Percentiles rank a stretch among this genome's conserved stretches.
phyloP scores from a whole-genome alignment of 2,329 filamentous ascomycete genomes.

The Colletotrichum euphorbiae region DNA sequence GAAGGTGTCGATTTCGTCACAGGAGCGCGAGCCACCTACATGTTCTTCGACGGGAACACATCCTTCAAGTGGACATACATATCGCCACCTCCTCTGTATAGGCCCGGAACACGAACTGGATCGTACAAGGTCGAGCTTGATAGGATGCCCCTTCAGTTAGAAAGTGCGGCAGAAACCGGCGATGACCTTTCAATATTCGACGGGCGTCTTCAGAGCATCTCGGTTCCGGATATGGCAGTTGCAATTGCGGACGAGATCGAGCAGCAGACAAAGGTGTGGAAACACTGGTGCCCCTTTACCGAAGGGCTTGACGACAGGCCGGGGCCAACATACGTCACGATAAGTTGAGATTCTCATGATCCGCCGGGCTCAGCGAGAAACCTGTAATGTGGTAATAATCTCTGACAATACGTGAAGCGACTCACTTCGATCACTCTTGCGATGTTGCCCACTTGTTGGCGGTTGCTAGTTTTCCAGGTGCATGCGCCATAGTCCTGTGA shows the following conservation, averaged over 20 bases:
- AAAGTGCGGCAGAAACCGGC: neutral
- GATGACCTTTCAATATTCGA: neutral
- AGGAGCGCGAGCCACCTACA: conserved; percentile 1
- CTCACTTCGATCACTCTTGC: no score
- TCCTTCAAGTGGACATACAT: conserved; percentile 22
- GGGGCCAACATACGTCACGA: conserved; percentile 10
- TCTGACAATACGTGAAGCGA: no score
- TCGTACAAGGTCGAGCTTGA: conserved; percentile 7
- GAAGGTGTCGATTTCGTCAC: conserved; percentile 17
- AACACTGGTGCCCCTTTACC: conserved; percentile 21
- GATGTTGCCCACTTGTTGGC: no score
- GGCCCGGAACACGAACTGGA: conserved; percentile 14
- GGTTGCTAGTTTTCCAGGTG: no score
- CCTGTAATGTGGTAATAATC: no score
- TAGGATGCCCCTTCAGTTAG: conserved; percentile 7
- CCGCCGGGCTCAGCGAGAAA: no score
- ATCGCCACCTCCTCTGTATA: conserved; percentile 11
- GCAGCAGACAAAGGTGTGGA: conserved; percentile 22
- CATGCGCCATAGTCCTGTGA: neutral
- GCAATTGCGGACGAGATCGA: conserved; percentile 23
- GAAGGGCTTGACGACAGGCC: conserved; percentile 9
- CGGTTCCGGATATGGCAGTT: conserved; percentile 22
- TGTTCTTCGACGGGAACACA: conserved; percentile 20
- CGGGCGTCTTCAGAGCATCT: conserved; percentile 17
- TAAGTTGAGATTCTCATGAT: neutral